Base-by-base conservation (phyloP, 768 basidiomycete species). In the Cyclocybe cylindracea region DNA sequence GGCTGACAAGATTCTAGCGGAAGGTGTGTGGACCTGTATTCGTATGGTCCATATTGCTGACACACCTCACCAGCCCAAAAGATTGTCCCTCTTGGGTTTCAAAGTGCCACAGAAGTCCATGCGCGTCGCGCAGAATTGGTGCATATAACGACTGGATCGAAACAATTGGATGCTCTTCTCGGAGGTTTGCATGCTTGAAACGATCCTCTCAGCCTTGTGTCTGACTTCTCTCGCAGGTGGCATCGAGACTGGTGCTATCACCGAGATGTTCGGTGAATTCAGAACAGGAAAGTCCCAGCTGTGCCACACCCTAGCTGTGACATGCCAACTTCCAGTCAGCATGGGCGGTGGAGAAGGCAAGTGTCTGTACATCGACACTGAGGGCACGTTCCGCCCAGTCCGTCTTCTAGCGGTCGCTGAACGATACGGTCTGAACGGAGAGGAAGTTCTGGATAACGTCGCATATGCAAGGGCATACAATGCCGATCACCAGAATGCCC, bases 271-370 rank as follows among this genome's bases (percentile, higher is more conserved):
- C 72, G 97, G 96, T 51, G 97, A 99, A 73, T 99, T 99, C 71
- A 81, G 97, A 58, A 98, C 97, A 8, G 97, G 97, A 50, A 98
- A 99, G 72, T 96, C 93, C 18, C 97, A 99, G 65, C 81, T 99
- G 42, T 98, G 97, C 66, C 97, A 99, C 66, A 98, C 96, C 0
- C 84, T 99, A 41, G 94, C 97, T 3, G 97, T 98, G 9, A 98
- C 97, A 4, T 99, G 97, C 65, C 96, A 98, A 73, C 81, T 98
- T 10, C 97, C 97, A 2, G 89, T 94, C 39, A 88, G 84, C 62
- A 98, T 98, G 95, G 96, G 97, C 14, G 97, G 97, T 11, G 97
- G 97, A 10, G 97, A 99, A 72, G 97, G 97, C 36, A 99, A 99
- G 72, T 98, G 96, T 65, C 76, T 99, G 40, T 99, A 97, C 70